Base-by-base conservation (phyloP, 139 green algal species). In the Nannochloris sp. region DNA sequence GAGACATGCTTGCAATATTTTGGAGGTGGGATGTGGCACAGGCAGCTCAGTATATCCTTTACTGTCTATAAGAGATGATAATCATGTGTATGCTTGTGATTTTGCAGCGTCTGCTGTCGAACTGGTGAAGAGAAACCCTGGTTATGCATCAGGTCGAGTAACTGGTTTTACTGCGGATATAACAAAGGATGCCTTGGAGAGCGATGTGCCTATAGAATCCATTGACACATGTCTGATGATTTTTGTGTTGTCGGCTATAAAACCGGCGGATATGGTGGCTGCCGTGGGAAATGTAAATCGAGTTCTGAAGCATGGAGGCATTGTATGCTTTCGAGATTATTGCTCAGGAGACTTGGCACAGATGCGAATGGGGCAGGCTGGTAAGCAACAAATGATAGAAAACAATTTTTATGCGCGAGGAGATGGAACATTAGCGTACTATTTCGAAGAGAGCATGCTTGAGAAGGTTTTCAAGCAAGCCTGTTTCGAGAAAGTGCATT, bases 161-260 rank as follows among this genome's bases (percentile, higher is more conserved):
- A 54, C 59, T 12, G 85, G 81, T 5, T 96, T 95, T 62, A 85
- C 94, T 53, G 87, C 85, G 1, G 91, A 97, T 79, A 71, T 94
- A 27, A 3, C 12, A 3, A 75, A 83, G 44, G 40, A 68, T 15
- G 5, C 15, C 8, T 64, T 90, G 40, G 54, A 25, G 0, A 34
- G 37, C 5, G 4, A 61, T 12, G 70, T 86, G 36, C 62, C 65
- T 0, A 9, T 16, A 3, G 68, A 23, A 36, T 49, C 8, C 5
- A 60, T 88, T 1, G 85, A 93, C 48, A 75, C 81, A 34, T 67
- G 59, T 58, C 76, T 67, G 24, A 74, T 87, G 70, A 66, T 98
- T 1, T 98, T 98, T 75, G 87, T 96, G 27, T 76, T 98, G 48
- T 96, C 86, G 0, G 92, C 92, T 1, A 86, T 98, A 5, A 68